Evolutionary conservation across 2,329 filamentous ascomycete species (phyloP).

Genomic region (Penicillium sp.): DNA sequence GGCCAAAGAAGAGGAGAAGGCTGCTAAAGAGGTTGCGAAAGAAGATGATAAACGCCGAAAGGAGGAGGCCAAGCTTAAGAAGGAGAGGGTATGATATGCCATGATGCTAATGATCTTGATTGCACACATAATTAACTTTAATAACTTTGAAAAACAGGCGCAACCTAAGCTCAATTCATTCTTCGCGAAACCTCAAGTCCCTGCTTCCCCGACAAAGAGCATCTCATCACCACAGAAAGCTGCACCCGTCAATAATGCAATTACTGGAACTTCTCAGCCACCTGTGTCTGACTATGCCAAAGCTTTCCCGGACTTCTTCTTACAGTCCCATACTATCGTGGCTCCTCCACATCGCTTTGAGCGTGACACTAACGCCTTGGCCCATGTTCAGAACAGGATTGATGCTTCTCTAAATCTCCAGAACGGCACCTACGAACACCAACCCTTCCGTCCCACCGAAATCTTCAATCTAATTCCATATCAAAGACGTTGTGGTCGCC

Average conservation of each 20-base stretch:
- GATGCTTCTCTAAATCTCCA: conserved; percentile 38
- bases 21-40: conserved; percentile 39
- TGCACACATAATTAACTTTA: background rate
- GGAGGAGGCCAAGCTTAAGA: conserved; percentile 50
- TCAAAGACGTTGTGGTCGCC: conserved; percentile 32
- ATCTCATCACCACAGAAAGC: conserved; percentile 33
- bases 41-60: conserved; percentile 51
- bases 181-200: conserved; percentile 45
- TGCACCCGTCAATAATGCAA: conserved; percentile 4
- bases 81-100: conserved; percentile 42
- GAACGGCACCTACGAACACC: conserved; percentile 11
- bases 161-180: conserved; percentile 54
- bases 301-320: conserved; percentile 77
- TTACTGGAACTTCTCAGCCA: conserved; percentile 16
- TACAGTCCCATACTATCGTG: conserved; percentile 71
- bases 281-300: conserved; percentile 61
- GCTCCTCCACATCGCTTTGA: conserved; percentile 58
- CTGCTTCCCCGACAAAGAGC: conserved; percentile 20
- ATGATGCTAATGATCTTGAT: background rate
- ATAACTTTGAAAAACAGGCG: conserved; percentile 36
- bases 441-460: conserved; percentile 34
- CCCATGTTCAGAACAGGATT: conserved; percentile 54
- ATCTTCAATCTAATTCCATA: conserved; percentile 42
- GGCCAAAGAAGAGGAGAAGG: conserved; percentile 47
- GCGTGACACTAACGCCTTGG: conserved; percentile 59